Percentiles rank a stretch among this genome's conserved stretches.
phyloP scores from a whole-genome alignment of 352 stramenopile genomes.

The Pythium vanterpoolii region DNA sequence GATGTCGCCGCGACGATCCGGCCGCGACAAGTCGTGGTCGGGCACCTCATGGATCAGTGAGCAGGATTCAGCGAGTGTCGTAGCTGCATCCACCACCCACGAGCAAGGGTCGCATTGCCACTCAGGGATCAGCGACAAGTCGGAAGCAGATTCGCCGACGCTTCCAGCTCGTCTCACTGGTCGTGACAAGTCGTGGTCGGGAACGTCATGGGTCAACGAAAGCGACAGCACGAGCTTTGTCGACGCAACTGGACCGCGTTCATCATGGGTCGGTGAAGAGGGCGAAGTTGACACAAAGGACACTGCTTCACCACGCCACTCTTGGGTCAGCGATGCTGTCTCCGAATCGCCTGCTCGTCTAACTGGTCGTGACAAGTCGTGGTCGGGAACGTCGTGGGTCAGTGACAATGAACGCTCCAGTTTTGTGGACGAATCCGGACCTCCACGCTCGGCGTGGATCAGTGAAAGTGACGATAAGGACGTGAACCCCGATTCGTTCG shows the following conservation, averaged over 20 bases:
- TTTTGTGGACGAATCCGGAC: background rate
- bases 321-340: constrained; percentile 9
- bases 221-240: background rate
- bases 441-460: constrained; percentile 4
- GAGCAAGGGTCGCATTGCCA: background rate
- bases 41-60: constrained; percentile 16
- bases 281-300: background rate
- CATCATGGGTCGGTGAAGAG: constrained; percentile 23
- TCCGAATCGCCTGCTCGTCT: background rate
- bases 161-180: background rate
- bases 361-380: constrained; percentile 11
- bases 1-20: background rate
- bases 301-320: constrained; percentile 1
- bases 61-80: constrained; percentile 1
- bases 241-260: background rate
- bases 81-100: background rate
- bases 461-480: constrained; percentile 9
- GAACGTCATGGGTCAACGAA: constrained; percentile 15
- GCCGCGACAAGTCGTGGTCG: constrained; percentile 12
- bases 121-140: constrained; percentile 11
- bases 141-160: background rate
- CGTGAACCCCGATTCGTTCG: background rate
- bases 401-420: constrained; percentile 12
- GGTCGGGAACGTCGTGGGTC: constrained; percentile 11
- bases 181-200: constrained; percentile 12